phyloP scores from a whole-genome alignment of 306 rosid species.

The Hippophae rhamnoides region DNA sequence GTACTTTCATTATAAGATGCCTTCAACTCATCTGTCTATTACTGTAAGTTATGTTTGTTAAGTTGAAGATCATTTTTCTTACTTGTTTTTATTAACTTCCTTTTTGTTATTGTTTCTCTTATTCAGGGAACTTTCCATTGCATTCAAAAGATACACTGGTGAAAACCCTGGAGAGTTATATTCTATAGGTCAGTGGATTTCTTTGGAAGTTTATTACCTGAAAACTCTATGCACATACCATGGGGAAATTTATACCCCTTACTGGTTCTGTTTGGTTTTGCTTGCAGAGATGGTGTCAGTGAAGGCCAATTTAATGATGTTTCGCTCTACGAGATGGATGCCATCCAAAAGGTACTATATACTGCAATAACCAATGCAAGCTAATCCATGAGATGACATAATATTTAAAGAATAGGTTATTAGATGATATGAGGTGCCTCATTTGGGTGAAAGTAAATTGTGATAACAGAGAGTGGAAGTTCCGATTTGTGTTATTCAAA shows the following conservation, averaged over 20 bases:
- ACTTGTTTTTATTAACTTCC: no score
- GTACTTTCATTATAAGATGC: no score
- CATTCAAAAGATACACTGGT: conserved; percentile 30
- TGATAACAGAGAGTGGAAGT: no score
- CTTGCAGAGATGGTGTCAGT: conserved; percentile 73
- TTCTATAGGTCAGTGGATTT: conserved; percentile 58
- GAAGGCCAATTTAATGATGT: conserved; percentile 81
- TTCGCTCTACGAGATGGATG: conserved; percentile 65
- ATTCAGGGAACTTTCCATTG: conserved; percentile 42
- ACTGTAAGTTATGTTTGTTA: background rate
- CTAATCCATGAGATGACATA: no score
- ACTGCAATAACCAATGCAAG: no score
- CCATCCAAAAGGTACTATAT: conserved; percentile 54
- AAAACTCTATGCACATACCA: no score
- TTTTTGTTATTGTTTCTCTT: background rate
- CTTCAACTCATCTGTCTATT: conserved; percentile 8
- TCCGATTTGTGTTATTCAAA: no score
- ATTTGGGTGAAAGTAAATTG: no score
- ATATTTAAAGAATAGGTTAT: no score
- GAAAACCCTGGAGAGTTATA: conserved; percentile 50
- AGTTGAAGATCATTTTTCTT: background rate
- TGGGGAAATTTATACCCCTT: background rate
- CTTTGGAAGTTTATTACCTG: background rate
- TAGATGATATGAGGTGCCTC: no score
- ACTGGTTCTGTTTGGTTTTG: conserved; percentile 1